Evolutionary conservation across 2,329 filamentous ascomycete genomes (phyloP), one percentile per base, ranked within the genome.

Genomic region (Aphanoascus verrucosus): DNA sequence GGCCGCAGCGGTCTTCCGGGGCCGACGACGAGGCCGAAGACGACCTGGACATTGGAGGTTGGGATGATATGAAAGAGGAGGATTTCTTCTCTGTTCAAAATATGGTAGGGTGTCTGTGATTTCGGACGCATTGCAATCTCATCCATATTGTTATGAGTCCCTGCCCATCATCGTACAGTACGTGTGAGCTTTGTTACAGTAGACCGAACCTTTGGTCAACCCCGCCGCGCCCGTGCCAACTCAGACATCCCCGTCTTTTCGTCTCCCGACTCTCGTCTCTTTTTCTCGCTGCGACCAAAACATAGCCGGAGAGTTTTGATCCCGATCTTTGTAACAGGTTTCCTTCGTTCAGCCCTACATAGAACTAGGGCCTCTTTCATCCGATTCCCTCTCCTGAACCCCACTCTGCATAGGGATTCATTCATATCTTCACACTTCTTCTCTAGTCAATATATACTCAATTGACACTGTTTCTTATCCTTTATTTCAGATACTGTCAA

Each of bases 311-410:
- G 9, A 17, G 15, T 20, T 2, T 23, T 19, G 35, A 12, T 41
- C 31, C 12, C 32, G 9, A n/a, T n/a, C 32, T 12, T 7, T 12
- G 45, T 47, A 20, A 20, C 15, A 20, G 32, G 31, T 20, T 3
- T 47, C 28, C 17, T 35, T 23, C 45, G n/a, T 47, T 46, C 44
- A 46, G 44, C 44, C 44, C 44, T 46, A 46, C 44, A 19, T n/a
- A 28, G 7, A 46, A n/a, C 8, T 35, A 31, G 15, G 7, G 7
- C 14, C 17, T 15, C 38, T 8, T 15, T 15, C 14, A 41, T 41
- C 15, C 15, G n/a, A 11, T 32, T 11, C 43, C 43, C 43, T 45
- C 43, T n/a, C 28, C 23, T 45, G 20, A 45, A 45, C 41, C 43
- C 43, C 43, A 32, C 43, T 7, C 23, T 28, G 23, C 7, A 4